A percentile compares a stretch with the other conserved stretches of the same genome.
Evolutionary conservation across 2,329 filamentous ascomycete genomes (phyloP).

Genomic region (Hypomyces rosellus): DNA sequence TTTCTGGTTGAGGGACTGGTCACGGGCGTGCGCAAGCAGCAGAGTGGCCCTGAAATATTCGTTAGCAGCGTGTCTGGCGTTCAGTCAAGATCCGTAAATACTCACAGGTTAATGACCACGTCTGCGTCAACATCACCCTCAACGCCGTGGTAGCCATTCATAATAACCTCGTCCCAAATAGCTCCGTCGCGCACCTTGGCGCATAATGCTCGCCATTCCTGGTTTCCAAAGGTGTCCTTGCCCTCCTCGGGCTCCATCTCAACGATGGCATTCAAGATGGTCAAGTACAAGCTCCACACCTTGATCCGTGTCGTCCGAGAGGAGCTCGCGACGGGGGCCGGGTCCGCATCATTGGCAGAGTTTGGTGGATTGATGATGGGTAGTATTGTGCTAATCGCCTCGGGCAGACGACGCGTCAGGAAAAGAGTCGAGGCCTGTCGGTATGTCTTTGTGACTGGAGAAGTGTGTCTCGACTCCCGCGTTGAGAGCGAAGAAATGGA

Average conservation of each 20-base stretch:
- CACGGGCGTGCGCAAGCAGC: slow-evolving; percentile 79
- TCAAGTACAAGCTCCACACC: slow-evolving; percentile 95
- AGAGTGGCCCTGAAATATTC: slow-evolving; percentile 64
- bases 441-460: slow-evolving; percentile 83
- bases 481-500: slow-evolving; percentile 66
- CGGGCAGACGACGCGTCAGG: slow-evolving; percentile 85
- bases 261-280: slow-evolving; percentile 82
- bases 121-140: slow-evolving; percentile 92
- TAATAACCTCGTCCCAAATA: slow-evolving; percentile 91
- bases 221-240: slow-evolving; percentile 77
- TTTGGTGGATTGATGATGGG: slow-evolving; percentile 65
- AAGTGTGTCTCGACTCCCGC: slow-evolving; percentile 53
- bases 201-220: slow-evolving; percentile 77
- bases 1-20: slow-evolving; percentile 78
- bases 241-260: slow-evolving; percentile 88
- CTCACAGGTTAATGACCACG: slow-evolving; percentile 82
- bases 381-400: slow-evolving; percentile 78
- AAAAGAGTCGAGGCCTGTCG: slow-evolving; percentile 91
- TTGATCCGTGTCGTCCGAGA: slow-evolving; percentile 83
- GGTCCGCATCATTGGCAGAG: slow-evolving; percentile 44
- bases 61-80: neutral
- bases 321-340: slow-evolving; percentile 71
- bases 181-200: slow-evolving; percentile 80
- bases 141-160: slow-evolving; percentile 76
- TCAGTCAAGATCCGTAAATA: slow-evolving; percentile 8